Conservation (phyloP, 345 rosid species). For the Rhodamnia rubescens region DNA sequence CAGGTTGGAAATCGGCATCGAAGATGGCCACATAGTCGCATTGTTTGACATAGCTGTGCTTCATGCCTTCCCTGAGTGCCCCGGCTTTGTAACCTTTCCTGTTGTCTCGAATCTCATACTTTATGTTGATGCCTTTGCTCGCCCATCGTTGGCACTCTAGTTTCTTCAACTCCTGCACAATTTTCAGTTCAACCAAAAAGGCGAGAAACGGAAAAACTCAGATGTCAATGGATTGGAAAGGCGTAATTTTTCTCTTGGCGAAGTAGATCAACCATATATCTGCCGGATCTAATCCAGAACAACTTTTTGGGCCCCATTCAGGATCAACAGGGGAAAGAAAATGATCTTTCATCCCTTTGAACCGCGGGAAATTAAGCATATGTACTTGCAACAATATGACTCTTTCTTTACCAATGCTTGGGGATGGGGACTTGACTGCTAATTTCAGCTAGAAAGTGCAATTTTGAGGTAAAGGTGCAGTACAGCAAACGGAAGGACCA, state of each 20-base stretch:
- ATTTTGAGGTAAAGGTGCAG: background rate
- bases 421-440: background rate
- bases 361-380: background rate
- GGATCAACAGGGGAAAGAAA: background rate
- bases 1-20: conserved; percentile 88
- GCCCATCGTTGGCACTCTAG: conserved; percentile 72
- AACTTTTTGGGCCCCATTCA: background rate
- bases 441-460: background rate
- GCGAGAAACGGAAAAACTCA: background rate
- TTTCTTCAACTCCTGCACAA: conserved; percentile 43
- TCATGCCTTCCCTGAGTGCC: conserved; percentile 76
- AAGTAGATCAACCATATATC: background rate
- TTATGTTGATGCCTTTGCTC: conserved; percentile 58
- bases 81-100: conserved; percentile 81
- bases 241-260: background rate
- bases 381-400: background rate
- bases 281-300: background rate
- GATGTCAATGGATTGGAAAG: background rate
- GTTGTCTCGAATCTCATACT: conserved; percentile 51
- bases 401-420: background rate
- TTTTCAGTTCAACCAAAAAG: background rate
- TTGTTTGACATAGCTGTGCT: conserved; percentile 51
- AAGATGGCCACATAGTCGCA: conserved; percentile 78
- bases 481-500: background rate
- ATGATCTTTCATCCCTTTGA: background rate